A percentile compares a stretch with the other conserved stretches of the same genome.
Evolutionary conservation across 1,284 basidiomycete genomes (phyloP).

Genomic region (Phenoliferia sp.): DNA sequence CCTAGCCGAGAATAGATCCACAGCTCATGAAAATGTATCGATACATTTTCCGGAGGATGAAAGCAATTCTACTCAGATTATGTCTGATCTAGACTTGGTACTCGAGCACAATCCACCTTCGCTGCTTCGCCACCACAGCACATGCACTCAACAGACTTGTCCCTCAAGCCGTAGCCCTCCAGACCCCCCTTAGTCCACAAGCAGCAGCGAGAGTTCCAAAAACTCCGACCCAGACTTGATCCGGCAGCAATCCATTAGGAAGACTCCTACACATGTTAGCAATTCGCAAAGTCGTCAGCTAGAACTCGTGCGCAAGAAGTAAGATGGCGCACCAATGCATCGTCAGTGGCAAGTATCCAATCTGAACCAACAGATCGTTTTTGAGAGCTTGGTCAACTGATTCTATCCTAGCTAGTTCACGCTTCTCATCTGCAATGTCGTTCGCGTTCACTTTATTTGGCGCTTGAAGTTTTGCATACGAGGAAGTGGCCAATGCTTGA

Average conservation of each 20-base stretch:
- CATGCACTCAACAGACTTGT: too few relatives aligned
- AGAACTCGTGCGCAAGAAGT: neutral
- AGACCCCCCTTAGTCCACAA: conserved; percentile 17
- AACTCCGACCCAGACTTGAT: conserved; percentile 26
- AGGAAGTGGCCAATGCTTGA: conserved; percentile 37
- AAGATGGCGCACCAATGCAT: conserved; percentile 63
- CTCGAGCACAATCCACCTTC: too few relatives aligned
- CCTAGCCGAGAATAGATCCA: too few relatives aligned
- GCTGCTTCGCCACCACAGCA: too few relatives aligned
- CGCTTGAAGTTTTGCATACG: conserved; percentile 15
- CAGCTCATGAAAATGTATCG: too few relatives aligned
- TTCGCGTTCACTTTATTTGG: conserved; percentile 36
- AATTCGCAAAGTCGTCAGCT: neutral
- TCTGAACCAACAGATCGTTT: conserved; percentile 67
- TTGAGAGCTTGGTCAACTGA: conserved; percentile 64
- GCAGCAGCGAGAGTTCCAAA: conserved; percentile 27
- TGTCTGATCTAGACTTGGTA: too few relatives aligned
- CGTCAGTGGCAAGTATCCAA: conserved; percentile 71
- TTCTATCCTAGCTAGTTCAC: conserved; percentile 53
- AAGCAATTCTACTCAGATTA: too few relatives aligned
- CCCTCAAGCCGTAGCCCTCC: conserved; percentile 27
- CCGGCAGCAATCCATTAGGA: conserved; percentile 20
- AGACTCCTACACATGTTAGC: conserved; percentile 25
- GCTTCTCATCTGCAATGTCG: conserved; percentile 40
- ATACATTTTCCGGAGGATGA: too few relatives aligned